These are phyloP conservation scores for Boletus reticuloceps DNA, from an alignment of 768 basidiomycete species.

Conservation along the genomic window DNA sequence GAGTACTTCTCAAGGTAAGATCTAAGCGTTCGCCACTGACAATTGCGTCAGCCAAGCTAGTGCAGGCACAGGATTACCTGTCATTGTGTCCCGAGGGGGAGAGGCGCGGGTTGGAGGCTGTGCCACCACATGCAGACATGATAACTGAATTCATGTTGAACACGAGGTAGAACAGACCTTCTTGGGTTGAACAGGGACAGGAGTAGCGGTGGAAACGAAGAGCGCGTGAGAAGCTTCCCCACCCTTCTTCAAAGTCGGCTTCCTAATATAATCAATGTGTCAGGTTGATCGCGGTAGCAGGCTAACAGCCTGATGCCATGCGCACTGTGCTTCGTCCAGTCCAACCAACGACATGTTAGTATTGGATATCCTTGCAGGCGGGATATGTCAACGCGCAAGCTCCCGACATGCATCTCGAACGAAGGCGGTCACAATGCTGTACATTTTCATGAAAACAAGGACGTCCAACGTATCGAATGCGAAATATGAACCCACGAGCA, in stretches of 20 bases:
- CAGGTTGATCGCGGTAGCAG: not conserved
- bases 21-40: conserved; percentile 13
- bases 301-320: not conserved
- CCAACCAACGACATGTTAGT: not conserved
- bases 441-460: conserved; percentile 23
- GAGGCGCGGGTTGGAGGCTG: conserved; percentile 7
- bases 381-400: conserved; percentile 5
- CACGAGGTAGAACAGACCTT: conserved; percentile 23
- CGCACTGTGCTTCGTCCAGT: conserved; percentile 5
- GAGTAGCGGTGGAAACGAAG: conserved; percentile 8
- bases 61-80: conserved; percentile 15
- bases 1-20: conserved; percentile 25
- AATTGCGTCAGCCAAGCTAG: conserved; percentile 6
- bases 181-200: conserved; percentile 5
- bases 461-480: conserved; percentile 5
- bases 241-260: conserved; percentile 4
- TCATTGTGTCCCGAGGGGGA: not conserved
- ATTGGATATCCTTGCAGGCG: not conserved
- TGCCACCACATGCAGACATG: conserved; percentile 12
- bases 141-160: conserved; percentile 15
- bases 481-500: conserved; percentile 12
- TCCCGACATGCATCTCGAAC: conserved; percentile 1
- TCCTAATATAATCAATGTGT: conserved; percentile 11
- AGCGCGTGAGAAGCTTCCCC: conserved; percentile 9
- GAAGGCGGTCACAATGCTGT: not conserved